Conservation (phyloP, 495 filamentous ascomycete species). For the Penicillium coprophilum region DNA sequence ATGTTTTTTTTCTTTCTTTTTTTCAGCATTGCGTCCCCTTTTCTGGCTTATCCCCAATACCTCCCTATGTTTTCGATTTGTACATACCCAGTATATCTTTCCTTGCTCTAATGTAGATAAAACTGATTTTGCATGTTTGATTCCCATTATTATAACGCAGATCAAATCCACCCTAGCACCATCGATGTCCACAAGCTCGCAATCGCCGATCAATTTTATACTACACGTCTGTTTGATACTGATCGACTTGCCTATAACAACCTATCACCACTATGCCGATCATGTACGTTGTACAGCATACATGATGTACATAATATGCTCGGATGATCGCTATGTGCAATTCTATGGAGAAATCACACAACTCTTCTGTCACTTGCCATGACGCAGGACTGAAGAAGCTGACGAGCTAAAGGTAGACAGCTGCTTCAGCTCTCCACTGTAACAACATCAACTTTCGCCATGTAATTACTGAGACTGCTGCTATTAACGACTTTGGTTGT, state of each 20-base stretch:
- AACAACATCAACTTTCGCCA: background rate
- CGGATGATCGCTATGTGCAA: slow-evolving; percentile 7
- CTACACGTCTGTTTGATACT: background rate
- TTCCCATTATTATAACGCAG: background rate
- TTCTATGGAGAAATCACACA: slow-evolving; percentile 26
- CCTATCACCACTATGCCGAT: background rate
- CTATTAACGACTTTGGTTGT: slow-evolving; percentile 15
- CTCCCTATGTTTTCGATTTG: slow-evolving; percentile 3
- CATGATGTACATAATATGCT: background rate
- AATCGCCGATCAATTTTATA: background rate
- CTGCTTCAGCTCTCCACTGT: background rate
- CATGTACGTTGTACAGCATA: slow-evolving; percentile 1
- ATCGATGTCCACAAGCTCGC: slow-evolving; percentile 7
- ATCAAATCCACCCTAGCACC: slow-evolving; percentile 13
- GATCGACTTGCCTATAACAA: background rate
- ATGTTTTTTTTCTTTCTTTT: background rate
- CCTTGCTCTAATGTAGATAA: background rate
- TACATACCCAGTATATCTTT: slow-evolving; percentile 6
- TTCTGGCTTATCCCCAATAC: background rate
- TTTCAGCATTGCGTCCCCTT: background rate
- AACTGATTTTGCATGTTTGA: background rate
- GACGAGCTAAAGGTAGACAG: slow-evolving; percentile 9
- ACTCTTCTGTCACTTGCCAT: slow-evolving; percentile 3
- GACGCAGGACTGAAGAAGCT: background rate
- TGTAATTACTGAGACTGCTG: slow-evolving; percentile 12